Evolutionary conservation across 1,284 basidiomycete species (phyloP).

Genomic region (Rhodotorula sp.): DNA sequence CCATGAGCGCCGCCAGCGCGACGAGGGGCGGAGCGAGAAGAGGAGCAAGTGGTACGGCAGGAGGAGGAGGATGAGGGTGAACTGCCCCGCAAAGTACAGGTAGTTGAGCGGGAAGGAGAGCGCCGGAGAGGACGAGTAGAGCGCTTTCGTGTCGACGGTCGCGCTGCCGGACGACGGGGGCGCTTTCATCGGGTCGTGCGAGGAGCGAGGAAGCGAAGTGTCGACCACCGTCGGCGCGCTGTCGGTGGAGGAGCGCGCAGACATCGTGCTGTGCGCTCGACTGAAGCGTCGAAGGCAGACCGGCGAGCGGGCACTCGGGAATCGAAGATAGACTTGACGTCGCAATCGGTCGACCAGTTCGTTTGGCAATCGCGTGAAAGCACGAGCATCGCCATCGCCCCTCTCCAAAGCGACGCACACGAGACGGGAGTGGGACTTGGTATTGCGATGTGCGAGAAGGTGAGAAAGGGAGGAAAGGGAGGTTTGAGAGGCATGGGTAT

Average conservation of each 20-base stretch:
- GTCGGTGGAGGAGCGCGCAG: not conserved
- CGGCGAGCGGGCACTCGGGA: too few species aligned
- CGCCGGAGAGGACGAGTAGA: not conserved
- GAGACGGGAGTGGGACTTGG: not conserved
- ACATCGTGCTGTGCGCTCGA: not conserved
- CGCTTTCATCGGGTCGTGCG: too few species aligned
- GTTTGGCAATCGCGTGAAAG: too few species aligned
- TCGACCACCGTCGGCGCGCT: not conserved
- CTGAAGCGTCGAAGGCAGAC: too few species aligned
- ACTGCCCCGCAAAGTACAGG: constrained; percentile 4
- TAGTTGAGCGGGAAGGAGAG: not conserved
- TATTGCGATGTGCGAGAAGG: not conserved
- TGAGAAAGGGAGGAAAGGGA: not conserved
- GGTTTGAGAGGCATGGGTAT: not conserved
- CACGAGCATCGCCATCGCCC: too few species aligned
- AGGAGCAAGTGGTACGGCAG: constrained; percentile 15
- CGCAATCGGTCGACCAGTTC: too few species aligned
- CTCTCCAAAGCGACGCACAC: not conserved
- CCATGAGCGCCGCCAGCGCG: constrained; percentile 18
- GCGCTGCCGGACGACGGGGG: too few species aligned
- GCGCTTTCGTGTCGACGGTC: not conserved
- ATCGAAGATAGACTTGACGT: not conserved
- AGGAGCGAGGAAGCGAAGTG: not conserved
- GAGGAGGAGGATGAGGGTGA: constrained; percentile 1
- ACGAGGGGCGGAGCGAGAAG: constrained; percentile 12